Conservation (phyloP, 345 rosid species). For the Sisymbrium irio region DNA sequence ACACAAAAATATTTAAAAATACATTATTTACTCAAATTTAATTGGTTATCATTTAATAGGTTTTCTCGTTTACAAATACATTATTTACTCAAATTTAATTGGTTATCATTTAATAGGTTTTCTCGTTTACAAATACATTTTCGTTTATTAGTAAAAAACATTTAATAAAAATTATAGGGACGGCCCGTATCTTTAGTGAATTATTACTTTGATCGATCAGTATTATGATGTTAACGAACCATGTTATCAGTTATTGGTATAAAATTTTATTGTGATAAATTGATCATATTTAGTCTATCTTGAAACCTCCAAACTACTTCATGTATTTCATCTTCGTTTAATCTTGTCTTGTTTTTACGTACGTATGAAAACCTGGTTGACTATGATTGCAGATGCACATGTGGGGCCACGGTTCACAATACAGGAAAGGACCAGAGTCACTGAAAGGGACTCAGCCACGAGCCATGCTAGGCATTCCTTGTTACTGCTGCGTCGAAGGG, state of each 20-base stretch:
- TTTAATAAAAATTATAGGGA: neutral
- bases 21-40: neutral
- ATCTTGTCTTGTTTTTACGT: neutral
- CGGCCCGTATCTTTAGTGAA: neutral
- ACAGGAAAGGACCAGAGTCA: conserved; percentile 71
- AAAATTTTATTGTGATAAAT: neutral
- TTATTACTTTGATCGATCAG: neutral
- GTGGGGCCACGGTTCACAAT: conserved; percentile 96
- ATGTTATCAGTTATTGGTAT: neutral
- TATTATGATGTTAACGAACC: neutral
- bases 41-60: neutral
- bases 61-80: neutral
- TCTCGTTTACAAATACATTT: neutral
- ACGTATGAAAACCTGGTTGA: neutral
- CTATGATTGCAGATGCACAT: conserved; percentile 63
- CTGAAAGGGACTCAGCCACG: conserved; percentile 70
- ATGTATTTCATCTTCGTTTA: neutral
- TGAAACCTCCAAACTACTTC: neutral
- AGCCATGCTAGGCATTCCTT: conserved; percentile 67
- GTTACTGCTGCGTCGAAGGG: conserved; percentile 80
- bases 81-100: neutral
- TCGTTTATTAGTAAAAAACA: neutral
- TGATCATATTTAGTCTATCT: neutral
- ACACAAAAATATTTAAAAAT: neutral
- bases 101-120: neutral